phyloP scores from a whole-genome alignment of 345 rosid species.

The Clausena lansium region DNA sequence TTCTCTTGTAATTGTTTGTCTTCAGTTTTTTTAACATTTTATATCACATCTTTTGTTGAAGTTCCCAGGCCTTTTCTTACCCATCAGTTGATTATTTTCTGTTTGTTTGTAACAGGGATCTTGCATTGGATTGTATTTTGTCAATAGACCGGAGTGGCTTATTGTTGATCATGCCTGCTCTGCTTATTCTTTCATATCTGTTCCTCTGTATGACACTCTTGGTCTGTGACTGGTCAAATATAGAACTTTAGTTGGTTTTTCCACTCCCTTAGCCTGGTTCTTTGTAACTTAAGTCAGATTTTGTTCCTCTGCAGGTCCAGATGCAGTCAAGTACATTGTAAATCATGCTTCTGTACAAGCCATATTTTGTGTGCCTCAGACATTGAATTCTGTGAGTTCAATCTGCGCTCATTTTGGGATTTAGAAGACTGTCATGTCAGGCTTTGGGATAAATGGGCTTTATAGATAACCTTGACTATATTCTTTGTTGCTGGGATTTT shows the following conservation, averaged over 20 bases:
- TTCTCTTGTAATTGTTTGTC: not conserved
- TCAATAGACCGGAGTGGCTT: constrained; percentile 95
- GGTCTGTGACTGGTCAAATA: constrained; percentile 45
- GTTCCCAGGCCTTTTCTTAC: constrained; percentile 4
- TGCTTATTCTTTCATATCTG: constrained; percentile 79
- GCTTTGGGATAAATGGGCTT: not conserved
- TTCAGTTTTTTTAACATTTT: not conserved
- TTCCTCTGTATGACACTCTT: constrained; percentile 97
- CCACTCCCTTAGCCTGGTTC: not conserved
- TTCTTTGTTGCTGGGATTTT: not conserved
- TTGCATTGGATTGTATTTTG: constrained; percentile 79
- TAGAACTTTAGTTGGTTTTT: constrained; percentile 9
- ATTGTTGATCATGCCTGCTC: constrained; percentile 96
- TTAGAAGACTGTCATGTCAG: not conserved
- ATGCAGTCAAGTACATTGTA: constrained; percentile 82
- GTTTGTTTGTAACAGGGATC: constrained; percentile 58
- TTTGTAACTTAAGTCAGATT: constrained; percentile 12
- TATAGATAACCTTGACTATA: not conserved
- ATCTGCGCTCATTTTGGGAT: constrained; percentile 4
- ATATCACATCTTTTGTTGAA: not conserved
- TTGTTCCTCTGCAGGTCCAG: constrained; percentile 67
- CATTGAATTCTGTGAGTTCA: constrained; percentile 65
- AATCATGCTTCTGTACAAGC: constrained; percentile 86
- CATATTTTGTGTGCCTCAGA: constrained; percentile 85
- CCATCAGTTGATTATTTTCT: constrained; percentile 10